Percentiles rank a stretch among this genome's conserved stretches.
phyloP scores from a whole-genome alignment of 2,329 filamentous ascomycete genomes.

The Aureobasidium sp. region DNA sequence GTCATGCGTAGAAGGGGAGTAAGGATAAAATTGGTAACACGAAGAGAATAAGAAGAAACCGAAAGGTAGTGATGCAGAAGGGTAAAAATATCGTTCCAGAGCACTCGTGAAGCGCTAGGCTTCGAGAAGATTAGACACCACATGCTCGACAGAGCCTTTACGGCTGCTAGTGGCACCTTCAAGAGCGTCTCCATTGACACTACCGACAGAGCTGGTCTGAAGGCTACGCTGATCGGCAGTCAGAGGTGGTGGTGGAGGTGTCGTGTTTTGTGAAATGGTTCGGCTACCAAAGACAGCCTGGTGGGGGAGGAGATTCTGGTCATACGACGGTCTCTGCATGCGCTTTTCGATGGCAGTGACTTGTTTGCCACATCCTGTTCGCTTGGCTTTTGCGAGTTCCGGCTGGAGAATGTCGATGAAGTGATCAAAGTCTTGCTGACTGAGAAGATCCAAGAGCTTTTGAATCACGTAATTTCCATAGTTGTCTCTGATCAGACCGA shows the following conservation, averaged over 20 bases:
- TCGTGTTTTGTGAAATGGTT: not conserved
- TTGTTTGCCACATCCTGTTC: constrained; percentile 38
- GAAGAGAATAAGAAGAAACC: not conserved
- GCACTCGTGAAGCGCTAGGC: not conserved
- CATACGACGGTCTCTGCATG: constrained; percentile 32
- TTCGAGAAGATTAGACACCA: not conserved
- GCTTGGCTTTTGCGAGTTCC: constrained; percentile 40
- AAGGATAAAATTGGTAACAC: constrained; percentile 2
- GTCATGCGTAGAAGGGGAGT: not conserved
- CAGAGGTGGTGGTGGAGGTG: constrained; percentile 12
- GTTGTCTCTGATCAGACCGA: constrained; percentile 76
- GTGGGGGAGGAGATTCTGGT: constrained; percentile 25
- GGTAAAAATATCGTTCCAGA: not conserved
- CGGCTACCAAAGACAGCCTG: not conserved
- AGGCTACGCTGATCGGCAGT: constrained; percentile 17
- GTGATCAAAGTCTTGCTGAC: constrained; percentile 33
- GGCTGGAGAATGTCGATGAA: constrained; percentile 38
- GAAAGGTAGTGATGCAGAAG: not conserved
- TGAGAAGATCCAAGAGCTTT: constrained; percentile 58
- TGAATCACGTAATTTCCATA: constrained; percentile 97
- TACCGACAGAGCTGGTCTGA: constrained; percentile 18
- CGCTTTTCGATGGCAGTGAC: constrained; percentile 42
- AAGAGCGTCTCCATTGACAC: constrained; percentile 29
- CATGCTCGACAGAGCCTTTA: constrained; percentile 20
- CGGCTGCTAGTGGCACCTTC: constrained; percentile 27